Evolutionary conservation across 306 rosid genomes (phyloP).

Genomic region (Cicer bijugum): DNA sequence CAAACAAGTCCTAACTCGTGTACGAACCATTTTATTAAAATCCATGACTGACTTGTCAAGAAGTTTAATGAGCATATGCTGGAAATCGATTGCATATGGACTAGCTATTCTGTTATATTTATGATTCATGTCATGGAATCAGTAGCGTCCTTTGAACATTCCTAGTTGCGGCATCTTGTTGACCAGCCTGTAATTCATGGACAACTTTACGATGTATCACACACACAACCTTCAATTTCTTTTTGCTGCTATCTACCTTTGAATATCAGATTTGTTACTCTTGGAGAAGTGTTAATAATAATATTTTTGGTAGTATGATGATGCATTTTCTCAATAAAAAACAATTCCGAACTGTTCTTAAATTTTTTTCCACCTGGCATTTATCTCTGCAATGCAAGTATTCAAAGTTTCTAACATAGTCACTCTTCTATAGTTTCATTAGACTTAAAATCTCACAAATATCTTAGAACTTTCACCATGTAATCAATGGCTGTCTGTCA

Average conservation of each 20-base stretch:
- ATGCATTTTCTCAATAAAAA: neutral
- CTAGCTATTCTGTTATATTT: conserved; percentile 13
- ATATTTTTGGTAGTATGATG: neutral
- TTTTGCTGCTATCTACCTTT: neutral
- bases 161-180: neutral
- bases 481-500: too few species aligned
- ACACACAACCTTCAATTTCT: neutral
- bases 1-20: conserved; percentile 45
- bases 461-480: too few species aligned
- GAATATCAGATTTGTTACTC: neutral
- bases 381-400: neutral
- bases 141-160: neutral
- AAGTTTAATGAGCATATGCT: conserved; percentile 1
- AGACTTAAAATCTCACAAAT: too few species aligned
- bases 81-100: conserved; percentile 24
- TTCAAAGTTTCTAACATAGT: neutral
- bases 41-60: conserved; percentile 6
- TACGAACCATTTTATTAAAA: conserved; percentile 21
- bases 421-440: too few species aligned
- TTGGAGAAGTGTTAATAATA: neutral
- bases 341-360: neutral
- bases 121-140: neutral
- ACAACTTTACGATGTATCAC: neutral
- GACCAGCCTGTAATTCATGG: neutral
- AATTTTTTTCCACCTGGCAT: neutral